Evolutionary conservation across 2,329 filamentous ascomycete species (phyloP).

Genomic region (Curvularia lunata): DNA sequence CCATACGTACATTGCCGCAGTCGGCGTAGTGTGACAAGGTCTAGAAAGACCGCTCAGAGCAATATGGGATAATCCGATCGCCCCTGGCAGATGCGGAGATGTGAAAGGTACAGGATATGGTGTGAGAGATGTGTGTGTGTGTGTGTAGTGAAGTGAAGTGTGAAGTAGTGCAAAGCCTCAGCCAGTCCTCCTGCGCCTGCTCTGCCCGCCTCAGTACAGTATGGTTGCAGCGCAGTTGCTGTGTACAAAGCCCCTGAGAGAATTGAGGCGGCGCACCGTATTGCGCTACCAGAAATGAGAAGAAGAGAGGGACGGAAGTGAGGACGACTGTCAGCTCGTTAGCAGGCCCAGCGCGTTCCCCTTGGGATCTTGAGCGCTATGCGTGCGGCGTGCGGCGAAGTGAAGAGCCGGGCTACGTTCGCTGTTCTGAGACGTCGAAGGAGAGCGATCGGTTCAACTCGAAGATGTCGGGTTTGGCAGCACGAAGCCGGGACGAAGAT

Average conservation of each 20-base stretch:
- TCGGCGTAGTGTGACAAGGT: conserved; percentile 38
- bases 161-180: conserved; percentile 31
- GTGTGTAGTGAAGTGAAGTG: conserved; percentile 28
- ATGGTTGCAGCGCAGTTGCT: conserved; percentile 28
- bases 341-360: conserved; percentile 27
- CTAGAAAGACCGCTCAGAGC: conserved; percentile 44
- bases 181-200: conserved; percentile 35
- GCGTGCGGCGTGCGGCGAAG: conserved; percentile 3
- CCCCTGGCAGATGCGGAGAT: conserved; percentile 50
- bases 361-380: conserved; percentile 15
- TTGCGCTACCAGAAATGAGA: conserved; percentile 34
- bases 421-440: not conserved
- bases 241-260: conserved; percentile 37
- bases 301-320: conserved; percentile 22
- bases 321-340: conserved; percentile 13
- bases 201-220: conserved; percentile 36
- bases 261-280: conserved; percentile 28
- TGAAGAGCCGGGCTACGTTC: not conserved
- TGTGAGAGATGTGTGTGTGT: conserved; percentile 39
- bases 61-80: conserved; percentile 46
- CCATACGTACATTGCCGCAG: conserved; percentile 51
- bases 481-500: conserved; percentile 23
- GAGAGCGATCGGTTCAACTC: conserved; percentile 1
- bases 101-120: conserved; percentile 45
- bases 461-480: conserved; percentile 13